These are phyloP conservation scores for Picocystis sp. DNA, from an alignment of 163 green algal species.

Conservation along the genomic window DNA sequence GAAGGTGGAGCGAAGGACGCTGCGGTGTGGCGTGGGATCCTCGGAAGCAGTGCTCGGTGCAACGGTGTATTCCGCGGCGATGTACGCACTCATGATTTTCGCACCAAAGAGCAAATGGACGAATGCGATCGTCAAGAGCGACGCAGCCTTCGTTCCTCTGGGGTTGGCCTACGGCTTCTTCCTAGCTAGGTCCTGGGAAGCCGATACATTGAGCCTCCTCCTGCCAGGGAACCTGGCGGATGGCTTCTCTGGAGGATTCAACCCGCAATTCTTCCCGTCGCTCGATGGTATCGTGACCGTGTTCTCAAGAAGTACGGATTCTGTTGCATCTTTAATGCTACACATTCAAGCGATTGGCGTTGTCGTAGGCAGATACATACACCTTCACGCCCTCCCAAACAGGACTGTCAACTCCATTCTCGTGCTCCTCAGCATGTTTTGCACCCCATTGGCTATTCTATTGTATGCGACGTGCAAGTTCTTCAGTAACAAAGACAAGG, in stretches of 20 bases:
- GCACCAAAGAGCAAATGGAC: too few relatives aligned
- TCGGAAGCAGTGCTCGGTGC: too few relatives aligned
- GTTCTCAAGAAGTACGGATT: slow-evolving; percentile 41
- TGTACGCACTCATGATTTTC: too few relatives aligned
- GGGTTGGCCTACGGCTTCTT: slow-evolving; percentile 37
- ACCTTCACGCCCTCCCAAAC: slow-evolving; percentile 21
- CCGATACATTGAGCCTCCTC: slow-evolving; percentile 54
- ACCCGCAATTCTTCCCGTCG: slow-evolving; percentile 61
- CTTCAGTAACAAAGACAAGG: too few relatives aligned
- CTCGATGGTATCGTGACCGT: slow-evolving; percentile 40
- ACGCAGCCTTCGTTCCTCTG: slow-evolving; percentile 18
- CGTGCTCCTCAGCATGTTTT: too few relatives aligned
- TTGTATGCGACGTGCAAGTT: too few relatives aligned
- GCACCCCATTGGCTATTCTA: too few relatives aligned
- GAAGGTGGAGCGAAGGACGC: too few relatives aligned
- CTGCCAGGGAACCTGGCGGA: slow-evolving; percentile 49
- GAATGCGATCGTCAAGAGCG: too few relatives aligned
- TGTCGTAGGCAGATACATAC: slow-evolving; percentile 42
- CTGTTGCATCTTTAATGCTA: slow-evolving; percentile 58
- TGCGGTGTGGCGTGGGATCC: too few relatives aligned
- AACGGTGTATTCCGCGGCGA: too few relatives aligned
- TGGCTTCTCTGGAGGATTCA: slow-evolving; percentile 50
- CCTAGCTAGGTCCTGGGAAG: slow-evolving; percentile 41
- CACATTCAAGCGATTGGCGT: slow-evolving; percentile 72
- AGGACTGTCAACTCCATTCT: too few relatives aligned